Evolutionary conservation across 2,329 filamentous ascomycete genomes (phyloP).

Genomic region (Xylariaceae sp.): DNA sequence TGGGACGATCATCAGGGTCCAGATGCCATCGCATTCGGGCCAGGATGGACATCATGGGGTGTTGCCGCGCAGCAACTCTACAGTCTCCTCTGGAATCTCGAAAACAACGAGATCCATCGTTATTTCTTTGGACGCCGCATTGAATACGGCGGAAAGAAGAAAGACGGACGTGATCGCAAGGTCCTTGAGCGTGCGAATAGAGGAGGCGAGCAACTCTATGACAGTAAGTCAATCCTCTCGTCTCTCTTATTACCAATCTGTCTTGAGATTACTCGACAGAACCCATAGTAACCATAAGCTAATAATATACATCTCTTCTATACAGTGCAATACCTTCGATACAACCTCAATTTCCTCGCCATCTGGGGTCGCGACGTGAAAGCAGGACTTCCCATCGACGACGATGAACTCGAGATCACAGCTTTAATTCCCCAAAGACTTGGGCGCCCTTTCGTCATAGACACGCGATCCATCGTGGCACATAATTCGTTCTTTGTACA

Average conservation of each 20-base stretch:
- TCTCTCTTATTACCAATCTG: too few species aligned
- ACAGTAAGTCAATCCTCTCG: too few species aligned
- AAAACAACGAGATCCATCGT: constrained; percentile 37
- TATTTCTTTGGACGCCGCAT: constrained; percentile 42
- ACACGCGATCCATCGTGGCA: constrained; percentile 48
- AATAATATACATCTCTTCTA: too few species aligned
- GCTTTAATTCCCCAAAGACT: constrained; percentile 36
- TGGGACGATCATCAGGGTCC: constrained; percentile 34
- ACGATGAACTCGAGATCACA: constrained; percentile 43
- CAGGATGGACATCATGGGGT: constrained; percentile 44
- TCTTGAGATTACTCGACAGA: too few species aligned
- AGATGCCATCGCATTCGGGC: constrained; percentile 34
- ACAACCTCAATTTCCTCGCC: constrained; percentile 51
- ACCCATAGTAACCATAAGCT: too few species aligned
- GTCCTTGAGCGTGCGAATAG: too few species aligned
- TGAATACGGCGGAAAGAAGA: constrained; percentile 15
- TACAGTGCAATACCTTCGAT: constrained; percentile 43
- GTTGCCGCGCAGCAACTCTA: constrained; percentile 45
- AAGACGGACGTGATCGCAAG: not conserved
- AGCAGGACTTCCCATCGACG: constrained; percentile 39
- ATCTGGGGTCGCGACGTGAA: constrained; percentile 48
- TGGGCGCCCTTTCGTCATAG: constrained; percentile 43
- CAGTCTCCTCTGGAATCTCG: constrained; percentile 46
- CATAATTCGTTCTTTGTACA: constrained; percentile 48
- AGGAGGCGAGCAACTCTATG: constrained; percentile 36